These are phyloP conservation scores for Quercus engelmannii DNA, from an alignment of 306 rosid genomes.

Conservation along the genomic window DNA sequence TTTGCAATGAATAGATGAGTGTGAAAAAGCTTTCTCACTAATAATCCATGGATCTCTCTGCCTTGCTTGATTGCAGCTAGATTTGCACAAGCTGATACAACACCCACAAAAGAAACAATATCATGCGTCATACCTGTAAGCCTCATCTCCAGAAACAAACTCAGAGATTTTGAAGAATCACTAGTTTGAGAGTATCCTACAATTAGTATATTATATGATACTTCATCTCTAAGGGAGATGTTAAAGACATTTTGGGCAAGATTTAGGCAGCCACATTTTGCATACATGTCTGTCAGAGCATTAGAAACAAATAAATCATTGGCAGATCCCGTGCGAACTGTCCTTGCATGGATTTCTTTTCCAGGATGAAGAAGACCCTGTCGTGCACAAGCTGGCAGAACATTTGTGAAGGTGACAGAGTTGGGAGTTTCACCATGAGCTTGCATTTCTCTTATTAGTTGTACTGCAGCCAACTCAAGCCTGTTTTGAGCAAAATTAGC, in stretches of 20 bases:
- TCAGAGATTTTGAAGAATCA: conserved; percentile 54
- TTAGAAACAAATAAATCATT: conserved; percentile 71
- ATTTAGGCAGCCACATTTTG: conserved; percentile 56
- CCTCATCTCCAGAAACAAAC: conserved; percentile 72
- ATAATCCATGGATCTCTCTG: conserved; percentile 71
- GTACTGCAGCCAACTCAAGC: conserved; percentile 57
- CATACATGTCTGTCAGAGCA: conserved; percentile 83
- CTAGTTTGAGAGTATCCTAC: conserved; percentile 68
- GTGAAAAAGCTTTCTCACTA: conserved; percentile 44
- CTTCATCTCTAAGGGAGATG: conserved; percentile 54
- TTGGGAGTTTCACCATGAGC: conserved; percentile 58
- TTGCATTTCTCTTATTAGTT: conserved; percentile 65
- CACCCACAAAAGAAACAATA: conserved; percentile 74
- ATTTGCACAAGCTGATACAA: conserved; percentile 77
- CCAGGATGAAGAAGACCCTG: conserved; percentile 59
- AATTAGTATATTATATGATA: conserved; percentile 76
- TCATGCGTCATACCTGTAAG: conserved; percentile 51
- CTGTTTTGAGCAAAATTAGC: conserved; percentile 78
- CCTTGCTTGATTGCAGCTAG: conserved; percentile 70
- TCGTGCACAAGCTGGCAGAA: conserved; percentile 85
- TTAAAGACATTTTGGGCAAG: conserved; percentile 71
- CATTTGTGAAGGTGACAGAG: conserved; percentile 71
- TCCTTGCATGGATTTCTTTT: conserved; percentile 75
- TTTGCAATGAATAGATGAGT: conserved; percentile 66
- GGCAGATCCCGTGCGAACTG: conserved; percentile 39